Conservation (phyloP, 2,329 filamentous ascomycete genomes). For the Ophiostoma fasciatum region DNA sequence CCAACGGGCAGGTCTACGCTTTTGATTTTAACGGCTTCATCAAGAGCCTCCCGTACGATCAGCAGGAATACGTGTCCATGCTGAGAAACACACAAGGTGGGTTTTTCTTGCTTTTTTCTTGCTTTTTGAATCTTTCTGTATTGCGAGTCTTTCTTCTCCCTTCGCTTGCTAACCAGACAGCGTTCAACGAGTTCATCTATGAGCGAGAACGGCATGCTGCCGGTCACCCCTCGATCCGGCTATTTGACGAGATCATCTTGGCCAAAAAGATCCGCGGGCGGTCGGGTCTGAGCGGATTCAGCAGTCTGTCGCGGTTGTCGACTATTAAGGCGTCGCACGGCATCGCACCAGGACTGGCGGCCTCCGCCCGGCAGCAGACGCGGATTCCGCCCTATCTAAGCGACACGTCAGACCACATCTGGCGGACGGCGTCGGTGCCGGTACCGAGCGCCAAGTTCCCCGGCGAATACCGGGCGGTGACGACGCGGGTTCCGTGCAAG, state of each 20-base stretch:
- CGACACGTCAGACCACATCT: constrained; percentile 64
- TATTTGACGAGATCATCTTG: constrained; percentile 75
- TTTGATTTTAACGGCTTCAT: constrained; percentile 54
- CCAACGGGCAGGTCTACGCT: constrained; percentile 42
- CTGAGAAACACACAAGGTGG: constrained; percentile 53
- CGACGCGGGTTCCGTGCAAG: constrained; percentile 60
- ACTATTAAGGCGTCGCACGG: constrained; percentile 43
- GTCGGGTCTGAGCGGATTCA: constrained; percentile 41
- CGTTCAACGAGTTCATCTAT: constrained; percentile 74
- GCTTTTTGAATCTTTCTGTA: not conserved
- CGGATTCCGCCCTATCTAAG: constrained; percentile 47
- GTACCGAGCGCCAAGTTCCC: constrained; percentile 46
- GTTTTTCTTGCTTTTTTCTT: constrained; percentile 8
- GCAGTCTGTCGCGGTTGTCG: constrained; percentile 38
- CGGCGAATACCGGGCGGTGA: constrained; percentile 45
- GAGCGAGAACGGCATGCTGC: constrained; percentile 55
- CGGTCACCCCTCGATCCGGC: constrained; percentile 50
- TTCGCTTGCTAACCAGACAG: constrained; percentile 20
- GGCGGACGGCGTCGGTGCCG: constrained; percentile 52
- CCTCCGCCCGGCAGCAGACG: constrained; percentile 14
- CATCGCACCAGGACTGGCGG: constrained; percentile 26
- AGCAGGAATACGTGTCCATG: constrained; percentile 49
- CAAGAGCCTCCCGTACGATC: constrained; percentile 48
- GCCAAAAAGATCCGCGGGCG: constrained; percentile 59
- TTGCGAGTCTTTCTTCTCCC: not conserved